phyloP scores from a whole-genome alignment of 2,329 filamentous ascomycete genomes.

The Colletotrichum salicis region DNA sequence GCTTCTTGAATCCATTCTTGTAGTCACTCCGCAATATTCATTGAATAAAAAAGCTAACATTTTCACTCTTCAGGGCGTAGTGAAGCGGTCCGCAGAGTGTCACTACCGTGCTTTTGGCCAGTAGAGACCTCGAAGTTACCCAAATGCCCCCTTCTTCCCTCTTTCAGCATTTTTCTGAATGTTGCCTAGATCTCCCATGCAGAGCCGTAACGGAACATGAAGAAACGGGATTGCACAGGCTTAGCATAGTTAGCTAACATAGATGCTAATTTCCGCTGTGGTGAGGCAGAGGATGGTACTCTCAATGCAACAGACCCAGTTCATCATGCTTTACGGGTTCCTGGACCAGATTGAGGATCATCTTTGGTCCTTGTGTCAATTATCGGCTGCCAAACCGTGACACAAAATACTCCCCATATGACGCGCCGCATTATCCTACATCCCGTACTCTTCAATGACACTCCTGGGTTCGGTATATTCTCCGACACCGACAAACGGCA shows the following conservation, averaged over 20 bases:
- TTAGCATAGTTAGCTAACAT: background rate
- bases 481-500: slow-evolving; percentile 34
- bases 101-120: background rate
- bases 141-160: background rate
- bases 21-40: no score
- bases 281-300: background rate
- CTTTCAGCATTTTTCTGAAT: background rate
- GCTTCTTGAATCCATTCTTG: no score
- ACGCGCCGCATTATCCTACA: background rate
- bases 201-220: background rate
- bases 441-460: slow-evolving; percentile 11
- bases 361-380: background rate
- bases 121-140: background rate
- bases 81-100: background rate
- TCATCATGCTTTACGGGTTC: no score
- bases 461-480: slow-evolving; percentile 18
- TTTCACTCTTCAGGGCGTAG: background rate
- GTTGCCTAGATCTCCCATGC: background rate
- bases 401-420: no score
- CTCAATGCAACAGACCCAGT: background rate
- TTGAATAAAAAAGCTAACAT: background rate
- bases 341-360: background rate
- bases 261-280: no score
- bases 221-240: background rate
- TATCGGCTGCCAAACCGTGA: background rate